Percentiles rank a stretch among this genome's conserved stretches.
Evolutionary conservation across 768 basidiomycete genomes (phyloP).

Genomic region (Rubroboletus pulcherrimus): DNA sequence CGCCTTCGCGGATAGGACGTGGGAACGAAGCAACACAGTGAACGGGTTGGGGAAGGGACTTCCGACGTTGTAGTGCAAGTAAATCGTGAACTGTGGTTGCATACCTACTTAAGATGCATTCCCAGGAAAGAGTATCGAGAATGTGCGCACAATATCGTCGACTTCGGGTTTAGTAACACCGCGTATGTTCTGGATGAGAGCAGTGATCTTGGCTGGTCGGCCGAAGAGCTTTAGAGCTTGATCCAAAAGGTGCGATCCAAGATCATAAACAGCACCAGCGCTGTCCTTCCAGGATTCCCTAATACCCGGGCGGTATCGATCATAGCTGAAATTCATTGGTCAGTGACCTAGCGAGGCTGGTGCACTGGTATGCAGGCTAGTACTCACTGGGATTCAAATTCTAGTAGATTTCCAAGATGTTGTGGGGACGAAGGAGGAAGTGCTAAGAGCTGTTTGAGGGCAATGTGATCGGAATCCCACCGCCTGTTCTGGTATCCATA

Average conservation of each 20-base stretch:
- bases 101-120: not conserved
- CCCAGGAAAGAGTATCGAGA: not conserved
- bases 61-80: slow-evolving; percentile 47
- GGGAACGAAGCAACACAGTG: slow-evolving; percentile 63
- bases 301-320: slow-evolving; percentile 62
- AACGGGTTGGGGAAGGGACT: slow-evolving; percentile 47
- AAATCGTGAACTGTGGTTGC: slow-evolving; percentile 45
- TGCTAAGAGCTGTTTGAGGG: slow-evolving; percentile 55
- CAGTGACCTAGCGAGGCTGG: not conserved
- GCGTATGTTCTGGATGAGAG: slow-evolving; percentile 65
- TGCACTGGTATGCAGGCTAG: not conserved
- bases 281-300: slow-evolving; percentile 82
- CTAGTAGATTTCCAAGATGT: slow-evolving; percentile 58
- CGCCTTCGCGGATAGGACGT: slow-evolving; percentile 62
- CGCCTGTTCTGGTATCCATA: slow-evolving; percentile 75
- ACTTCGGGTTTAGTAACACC: slow-evolving; percentile 60
- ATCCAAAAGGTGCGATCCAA: slow-evolving; percentile 79
- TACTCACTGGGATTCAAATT: slow-evolving; percentile 73
- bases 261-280: slow-evolving; percentile 68
- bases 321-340: slow-evolving; percentile 46
- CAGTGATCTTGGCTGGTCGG: slow-evolving; percentile 62
- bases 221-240: slow-evolving; percentile 76
- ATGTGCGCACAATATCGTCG: slow-evolving; percentile 56
- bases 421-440: slow-evolving; percentile 49
- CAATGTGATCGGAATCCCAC: slow-evolving; percentile 76